A percentile compares a stretch with the other conserved stretches of the same genome.
phyloP scores from a whole-genome alignment of 805 yeast species.

The Blastobotrys terrestris region DNA sequence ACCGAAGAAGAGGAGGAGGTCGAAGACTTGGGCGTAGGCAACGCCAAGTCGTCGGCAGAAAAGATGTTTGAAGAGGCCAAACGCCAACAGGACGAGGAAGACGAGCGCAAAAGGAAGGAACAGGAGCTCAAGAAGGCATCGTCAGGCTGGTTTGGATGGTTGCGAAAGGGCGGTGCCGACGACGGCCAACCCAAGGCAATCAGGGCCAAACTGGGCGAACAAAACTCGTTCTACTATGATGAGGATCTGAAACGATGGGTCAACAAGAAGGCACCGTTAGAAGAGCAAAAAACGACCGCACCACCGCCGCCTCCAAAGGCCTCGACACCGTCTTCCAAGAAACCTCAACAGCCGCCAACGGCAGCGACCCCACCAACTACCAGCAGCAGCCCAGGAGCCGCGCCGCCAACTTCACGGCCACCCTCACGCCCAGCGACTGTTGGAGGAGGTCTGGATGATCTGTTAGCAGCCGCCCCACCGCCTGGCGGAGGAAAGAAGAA shows the following conservation, averaged over 20 bases:
- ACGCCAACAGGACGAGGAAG: slow-evolving; percentile 15
- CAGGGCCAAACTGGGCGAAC: slow-evolving; percentile 81
- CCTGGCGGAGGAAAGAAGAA: slow-evolving; percentile 38
- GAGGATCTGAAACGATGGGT: slow-evolving; percentile 85
- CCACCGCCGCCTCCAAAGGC: slow-evolving; percentile 68
- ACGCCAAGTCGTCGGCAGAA: slow-evolving; percentile 6
- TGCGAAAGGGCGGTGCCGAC: slow-evolving; percentile 34
- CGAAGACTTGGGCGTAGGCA: slow-evolving; percentile 22
- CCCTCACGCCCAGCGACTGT: slow-evolving; percentile 17
- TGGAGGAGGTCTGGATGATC: slow-evolving; percentile 43
- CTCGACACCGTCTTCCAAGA: slow-evolving; percentile 22
- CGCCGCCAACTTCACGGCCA: slow-evolving; percentile 16
- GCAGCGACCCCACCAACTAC: slow-evolving; percentile 7
- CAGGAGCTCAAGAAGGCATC: slow-evolving; percentile 19
- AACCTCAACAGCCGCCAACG: slow-evolving; percentile 3
- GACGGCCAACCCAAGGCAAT: slow-evolving; percentile 68
- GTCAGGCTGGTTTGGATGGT: slow-evolving; percentile 52
- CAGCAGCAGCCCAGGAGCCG: slow-evolving; percentile 10
- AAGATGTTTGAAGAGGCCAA: slow-evolving; percentile 4
- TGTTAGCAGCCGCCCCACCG: slow-evolving; percentile 35
- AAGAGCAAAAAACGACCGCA: slow-evolving; percentile 39
- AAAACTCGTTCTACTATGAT: slow-evolving; percentile 69
- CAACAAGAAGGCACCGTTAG: slow-evolving; percentile 46
- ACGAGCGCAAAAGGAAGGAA: slow-evolving; percentile 22
- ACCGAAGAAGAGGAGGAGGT: slow-evolving; percentile 14